These are phyloP conservation scores for Pichia sp. DNA, from an alignment of 1,139 yeast genomes.

Conservation along the genomic window DNA sequence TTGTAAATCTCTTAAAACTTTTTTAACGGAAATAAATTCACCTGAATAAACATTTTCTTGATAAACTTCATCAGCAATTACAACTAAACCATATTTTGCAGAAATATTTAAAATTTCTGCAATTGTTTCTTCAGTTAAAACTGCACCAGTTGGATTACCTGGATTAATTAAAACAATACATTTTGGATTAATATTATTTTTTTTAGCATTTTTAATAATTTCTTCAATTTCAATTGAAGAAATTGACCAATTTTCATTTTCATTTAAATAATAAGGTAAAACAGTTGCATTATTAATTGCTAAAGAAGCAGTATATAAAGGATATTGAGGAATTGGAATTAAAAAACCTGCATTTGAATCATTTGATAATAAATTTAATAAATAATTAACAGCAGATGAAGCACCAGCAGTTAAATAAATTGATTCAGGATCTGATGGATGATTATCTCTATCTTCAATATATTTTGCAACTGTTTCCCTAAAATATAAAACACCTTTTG, in stretches of 20 bases:
- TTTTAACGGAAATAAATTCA: constrained; percentile 57
- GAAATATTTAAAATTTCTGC: constrained; percentile 68
- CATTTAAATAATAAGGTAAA: constrained; percentile 83
- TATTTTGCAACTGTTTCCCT: constrained; percentile 77
- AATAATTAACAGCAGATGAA: constrained; percentile 76
- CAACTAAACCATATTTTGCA: constrained; percentile 74
- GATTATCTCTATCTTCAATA: constrained; percentile 66
- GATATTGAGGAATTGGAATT: constrained; percentile 97
- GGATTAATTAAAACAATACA: constrained; percentile 93
- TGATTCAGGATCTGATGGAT: constrained; percentile 57
- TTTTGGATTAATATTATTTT: constrained; percentile 58
- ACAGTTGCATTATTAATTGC: constrained; percentile 77
- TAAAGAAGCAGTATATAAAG: constrained; percentile 88
- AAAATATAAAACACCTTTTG: constrained; percentile 74
- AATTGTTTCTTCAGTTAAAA: constrained; percentile 60
- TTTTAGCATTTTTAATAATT: constrained; percentile 46
- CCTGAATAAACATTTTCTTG: constrained; percentile 83
- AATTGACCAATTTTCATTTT: constrained; percentile 76
- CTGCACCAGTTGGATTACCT: constrained; percentile 95
- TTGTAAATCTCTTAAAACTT: constrained; percentile 59
- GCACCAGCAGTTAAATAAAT: constrained; percentile 91
- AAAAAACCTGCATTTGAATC: constrained; percentile 73
- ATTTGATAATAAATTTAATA: constrained; percentile 63
- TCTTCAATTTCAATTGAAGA: constrained; percentile 59
- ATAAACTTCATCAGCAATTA: constrained; percentile 97